Percentiles rank a stretch among this genome's conserved stretches.
These are phyloP conservation scores for Solanum hybrid DNA, from an alignment of 305 asterid species.

Conservation along the genomic window DNA sequence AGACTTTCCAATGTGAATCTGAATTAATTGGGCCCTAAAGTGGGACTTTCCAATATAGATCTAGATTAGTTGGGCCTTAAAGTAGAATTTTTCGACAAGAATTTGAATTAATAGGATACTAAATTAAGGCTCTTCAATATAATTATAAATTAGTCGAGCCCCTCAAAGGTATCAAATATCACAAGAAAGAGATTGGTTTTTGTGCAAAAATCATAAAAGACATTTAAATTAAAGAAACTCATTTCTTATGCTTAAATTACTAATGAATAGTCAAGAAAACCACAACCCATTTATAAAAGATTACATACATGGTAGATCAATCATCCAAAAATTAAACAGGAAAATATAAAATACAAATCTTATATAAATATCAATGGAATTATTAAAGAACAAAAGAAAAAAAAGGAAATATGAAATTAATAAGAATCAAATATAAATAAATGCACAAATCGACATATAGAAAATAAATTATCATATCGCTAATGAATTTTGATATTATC, in stretches of 20 bases:
- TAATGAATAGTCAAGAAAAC: not conserved
- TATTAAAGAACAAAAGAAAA: not conserved
- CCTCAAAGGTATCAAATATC: not conserved
- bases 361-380: not conserved
- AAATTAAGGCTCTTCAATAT: too few relatives aligned
- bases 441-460: not conserved
- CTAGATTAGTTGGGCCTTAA: too few relatives aligned
- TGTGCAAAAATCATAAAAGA: not conserved
- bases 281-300: not conserved
- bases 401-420: not conserved
- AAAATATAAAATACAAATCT: not conserved
- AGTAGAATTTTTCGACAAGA: too few relatives aligned
- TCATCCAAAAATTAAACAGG: not conserved
- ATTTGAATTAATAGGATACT: too few relatives aligned
- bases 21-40: too few relatives aligned
- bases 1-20: too few relatives aligned
- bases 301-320: not conserved
- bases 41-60: too few relatives aligned
- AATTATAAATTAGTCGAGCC: too few relatives aligned
- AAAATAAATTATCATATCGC: not conserved
- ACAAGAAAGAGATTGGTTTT: not conserved
- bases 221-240: not conserved
- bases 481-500: not conserved
- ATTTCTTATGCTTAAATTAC: not conserved
- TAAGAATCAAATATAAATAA: not conserved